These are phyloP conservation scores for Mucor lusitanicus DNA, from an alignment of 371 early-diverging fungal species.

Conservation along the genomic window DNA sequence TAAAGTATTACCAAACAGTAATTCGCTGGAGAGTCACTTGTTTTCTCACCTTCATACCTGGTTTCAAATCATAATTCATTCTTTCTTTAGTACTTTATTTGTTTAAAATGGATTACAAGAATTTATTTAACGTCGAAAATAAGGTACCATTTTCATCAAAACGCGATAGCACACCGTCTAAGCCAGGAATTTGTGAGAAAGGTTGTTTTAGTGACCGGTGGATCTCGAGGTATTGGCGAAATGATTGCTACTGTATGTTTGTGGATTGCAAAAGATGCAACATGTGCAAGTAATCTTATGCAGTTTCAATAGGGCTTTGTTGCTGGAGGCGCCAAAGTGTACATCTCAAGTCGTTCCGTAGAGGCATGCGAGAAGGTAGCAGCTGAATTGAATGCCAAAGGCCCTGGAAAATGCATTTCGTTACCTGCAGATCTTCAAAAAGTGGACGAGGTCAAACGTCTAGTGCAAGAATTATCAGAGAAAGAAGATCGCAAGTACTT, in stretches of 20 bases:
- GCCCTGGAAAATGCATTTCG: constrained; percentile 72
- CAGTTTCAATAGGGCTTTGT: constrained; percentile 57
- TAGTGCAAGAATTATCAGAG: constrained; percentile 60
- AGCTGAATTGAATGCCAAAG: constrained; percentile 49
- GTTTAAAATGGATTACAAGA: neutral
- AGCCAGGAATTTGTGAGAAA: neutral
- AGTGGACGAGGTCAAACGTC: constrained; percentile 51
- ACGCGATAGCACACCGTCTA: neutral
- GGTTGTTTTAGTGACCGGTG: constrained; percentile 89
- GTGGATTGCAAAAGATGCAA: neutral
- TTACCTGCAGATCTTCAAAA: constrained; percentile 78
- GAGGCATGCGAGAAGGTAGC: constrained; percentile 64
- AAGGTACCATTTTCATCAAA: neutral
- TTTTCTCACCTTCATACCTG: neutral
- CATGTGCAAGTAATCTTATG: neutral
- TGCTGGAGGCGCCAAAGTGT: constrained; percentile 74
- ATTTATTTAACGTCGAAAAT: constrained; percentile 5
- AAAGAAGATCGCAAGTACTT: constrained; percentile 51
- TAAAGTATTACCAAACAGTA: neutral
- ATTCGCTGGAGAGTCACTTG: neutral
- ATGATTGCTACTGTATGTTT: constrained; percentile 54
- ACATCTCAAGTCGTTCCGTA: constrained; percentile 70
- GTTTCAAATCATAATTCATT: neutral
- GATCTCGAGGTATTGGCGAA: constrained; percentile 69
- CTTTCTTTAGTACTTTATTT: neutral